Evolutionary conservation across 345 rosid genomes (phyloP).

Genomic region (Erysimum cheiranthoides): DNA sequence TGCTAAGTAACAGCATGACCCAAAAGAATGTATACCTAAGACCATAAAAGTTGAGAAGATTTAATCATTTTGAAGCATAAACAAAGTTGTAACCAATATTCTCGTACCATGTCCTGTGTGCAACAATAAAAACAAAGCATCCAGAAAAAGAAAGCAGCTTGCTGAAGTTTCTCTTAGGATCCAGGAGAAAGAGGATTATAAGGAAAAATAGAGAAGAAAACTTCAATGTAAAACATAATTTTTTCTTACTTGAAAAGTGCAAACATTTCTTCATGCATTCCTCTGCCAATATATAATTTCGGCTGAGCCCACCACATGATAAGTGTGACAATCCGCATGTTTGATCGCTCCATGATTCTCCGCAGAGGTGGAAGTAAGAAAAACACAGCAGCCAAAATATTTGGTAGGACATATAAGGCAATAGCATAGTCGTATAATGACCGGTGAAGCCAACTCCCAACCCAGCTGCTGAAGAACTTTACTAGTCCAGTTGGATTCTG

Average conservation of each 20-base stretch:
- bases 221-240: constrained; percentile 19
- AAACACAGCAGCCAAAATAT: constrained; percentile 67
- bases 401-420: constrained; percentile 83
- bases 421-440: constrained; percentile 74
- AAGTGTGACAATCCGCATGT: constrained; percentile 70
- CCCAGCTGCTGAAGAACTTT: constrained; percentile 71
- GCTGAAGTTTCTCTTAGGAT: constrained; percentile 18
- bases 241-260: constrained; percentile 87
- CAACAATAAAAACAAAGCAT: constrained; percentile 20
- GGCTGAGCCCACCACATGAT: constrained; percentile 99
- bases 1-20: constrained; percentile 88
- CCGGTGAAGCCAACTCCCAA: constrained; percentile 63
- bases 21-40: constrained; percentile 93
- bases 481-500: constrained; percentile 78
- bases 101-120: not conserved
- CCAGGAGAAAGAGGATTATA: constrained; percentile 6
- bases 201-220: constrained; percentile 17
- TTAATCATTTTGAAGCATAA: constrained; percentile 33
- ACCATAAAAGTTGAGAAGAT: constrained; percentile 32
- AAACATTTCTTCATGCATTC: constrained; percentile 91
- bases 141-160: constrained; percentile 10
- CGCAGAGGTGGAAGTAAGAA: constrained; percentile 82
- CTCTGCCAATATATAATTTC: constrained; percentile 91
- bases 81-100: constrained; percentile 6
- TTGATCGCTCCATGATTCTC: constrained; percentile 86